Conservation (phyloP, 2,329 filamentous ascomycete species). For the Raffaelea arxii region DNA sequence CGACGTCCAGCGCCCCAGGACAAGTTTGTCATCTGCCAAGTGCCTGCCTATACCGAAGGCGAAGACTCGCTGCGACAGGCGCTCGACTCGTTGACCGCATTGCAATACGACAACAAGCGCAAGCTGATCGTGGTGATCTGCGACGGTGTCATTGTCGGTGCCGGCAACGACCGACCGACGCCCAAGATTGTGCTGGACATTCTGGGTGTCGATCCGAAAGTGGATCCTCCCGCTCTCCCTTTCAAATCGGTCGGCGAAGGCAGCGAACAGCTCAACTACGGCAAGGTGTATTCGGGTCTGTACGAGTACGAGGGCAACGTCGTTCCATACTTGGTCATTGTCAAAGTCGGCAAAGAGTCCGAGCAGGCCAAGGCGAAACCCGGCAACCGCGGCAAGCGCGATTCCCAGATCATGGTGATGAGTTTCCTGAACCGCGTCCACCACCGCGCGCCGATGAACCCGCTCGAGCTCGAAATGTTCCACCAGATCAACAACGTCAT, state of each 20-base stretch:
- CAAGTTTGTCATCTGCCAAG: conserved; percentile 98
- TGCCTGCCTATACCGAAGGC: conserved; percentile 95
- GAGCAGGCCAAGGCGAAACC: conserved; percentile 87
- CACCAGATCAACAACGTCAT: conserved; percentile 99
- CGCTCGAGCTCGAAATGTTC: conserved; percentile 94
- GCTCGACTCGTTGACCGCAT: conserved; percentile 83
- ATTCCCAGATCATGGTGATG: conserved; percentile 92
- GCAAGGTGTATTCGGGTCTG: conserved; percentile 94
- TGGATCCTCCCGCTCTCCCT: conserved; percentile 85
- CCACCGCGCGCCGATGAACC: conserved; percentile 87
- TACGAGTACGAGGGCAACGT: conserved; percentile 98
- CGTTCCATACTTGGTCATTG: conserved; percentile 88
- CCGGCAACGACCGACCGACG: conserved; percentile 90
- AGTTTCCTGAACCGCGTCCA: conserved; percentile 98
- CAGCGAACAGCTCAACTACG: conserved; percentile 91
- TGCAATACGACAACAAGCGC: conserved; percentile 96
- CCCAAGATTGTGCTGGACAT: conserved; percentile 98
- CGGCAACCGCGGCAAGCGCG: conserved; percentile 96
- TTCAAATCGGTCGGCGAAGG: conserved; percentile 89
- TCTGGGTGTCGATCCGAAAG: conserved; percentile 90
- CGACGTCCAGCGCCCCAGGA: conserved; percentile 82
- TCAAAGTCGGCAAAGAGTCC: conserved; percentile 95
- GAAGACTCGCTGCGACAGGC: conserved; percentile 91
- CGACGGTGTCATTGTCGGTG: conserved; percentile 92
- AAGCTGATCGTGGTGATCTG: conserved; percentile 96